phyloP scores from a whole-genome alignment of 192 early-diverging fungal species.

The Coemansia aciculifera region DNA sequence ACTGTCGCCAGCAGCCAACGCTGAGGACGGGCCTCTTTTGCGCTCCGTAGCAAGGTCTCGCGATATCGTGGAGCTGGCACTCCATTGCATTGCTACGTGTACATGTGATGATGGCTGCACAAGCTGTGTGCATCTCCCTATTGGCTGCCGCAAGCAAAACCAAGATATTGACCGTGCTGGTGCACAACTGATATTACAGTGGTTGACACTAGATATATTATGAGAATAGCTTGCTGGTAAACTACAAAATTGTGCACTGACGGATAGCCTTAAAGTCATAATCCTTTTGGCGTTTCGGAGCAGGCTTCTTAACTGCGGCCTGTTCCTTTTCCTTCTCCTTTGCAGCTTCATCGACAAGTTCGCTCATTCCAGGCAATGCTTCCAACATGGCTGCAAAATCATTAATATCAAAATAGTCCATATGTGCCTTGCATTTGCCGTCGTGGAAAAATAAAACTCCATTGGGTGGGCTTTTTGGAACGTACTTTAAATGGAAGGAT shows the following conservation, averaged over 20 bases:
- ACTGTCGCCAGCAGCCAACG: neutral
- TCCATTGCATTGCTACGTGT: neutral
- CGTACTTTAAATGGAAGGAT: neutral
- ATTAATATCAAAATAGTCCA: neutral
- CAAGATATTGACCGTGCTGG: slow-evolving; percentile 13
- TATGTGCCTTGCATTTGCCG: neutral
- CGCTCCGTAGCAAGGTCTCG: neutral
- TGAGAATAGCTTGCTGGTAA: neutral
- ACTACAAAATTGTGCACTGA: neutral
- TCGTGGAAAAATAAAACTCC: neutral
- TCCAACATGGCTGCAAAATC: neutral
- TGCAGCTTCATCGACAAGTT: neutral
- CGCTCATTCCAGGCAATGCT: neutral
- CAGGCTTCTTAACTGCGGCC: neutral
- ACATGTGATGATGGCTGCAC: slow-evolving; percentile 6
- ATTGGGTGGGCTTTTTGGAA: neutral
- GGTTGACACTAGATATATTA: neutral
- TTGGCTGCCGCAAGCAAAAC: slow-evolving; percentile 26
- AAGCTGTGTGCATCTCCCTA: slow-evolving; percentile 10
- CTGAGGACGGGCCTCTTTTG: neutral
- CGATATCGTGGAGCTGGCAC: neutral
- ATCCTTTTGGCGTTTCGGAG: neutral
- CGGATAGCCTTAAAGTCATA: neutral
- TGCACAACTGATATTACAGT: slow-evolving; percentile 13
- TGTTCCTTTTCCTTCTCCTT: neutral